These are phyloP conservation scores for Nannizziopsis arthrosporioides DNA, from an alignment of 2,329 filamentous ascomycete genomes.

Conservation along the genomic window DNA sequence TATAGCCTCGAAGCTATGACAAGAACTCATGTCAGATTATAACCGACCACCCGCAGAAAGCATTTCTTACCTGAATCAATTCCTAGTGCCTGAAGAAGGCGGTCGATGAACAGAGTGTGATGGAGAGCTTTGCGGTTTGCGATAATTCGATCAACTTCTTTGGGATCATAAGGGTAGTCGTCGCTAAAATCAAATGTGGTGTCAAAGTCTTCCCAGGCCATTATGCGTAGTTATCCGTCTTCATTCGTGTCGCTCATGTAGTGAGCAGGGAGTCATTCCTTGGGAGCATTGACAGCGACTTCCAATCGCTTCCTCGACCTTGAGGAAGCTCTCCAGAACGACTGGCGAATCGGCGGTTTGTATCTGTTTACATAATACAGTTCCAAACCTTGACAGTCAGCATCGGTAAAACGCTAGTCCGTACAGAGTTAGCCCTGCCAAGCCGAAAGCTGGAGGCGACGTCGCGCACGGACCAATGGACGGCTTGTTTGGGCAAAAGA, in stretches of 20 bases:
- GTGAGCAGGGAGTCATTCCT: no score
- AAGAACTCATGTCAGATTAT: slow-evolving; percentile 11
- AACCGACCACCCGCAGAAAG: slow-evolving; percentile 8
- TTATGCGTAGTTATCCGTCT: slow-evolving; percentile 20
- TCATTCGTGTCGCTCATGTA: no score
- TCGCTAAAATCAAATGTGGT: slow-evolving; percentile 53
- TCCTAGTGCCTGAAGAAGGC: slow-evolving; percentile 58
- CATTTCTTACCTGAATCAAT: slow-evolving; percentile 51
- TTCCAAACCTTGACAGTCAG: no score
- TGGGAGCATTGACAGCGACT: no score
- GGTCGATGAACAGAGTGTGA: slow-evolving; percentile 66
- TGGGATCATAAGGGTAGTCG: slow-evolving; percentile 51
- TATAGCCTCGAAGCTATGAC: slow-evolving; percentile 50
- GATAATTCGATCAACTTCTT: slow-evolving; percentile 51
- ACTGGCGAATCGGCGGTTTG: no score
- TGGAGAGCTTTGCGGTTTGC: slow-evolving; percentile 55
- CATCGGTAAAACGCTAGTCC: no score
- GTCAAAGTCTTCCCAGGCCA: slow-evolving; percentile 51
- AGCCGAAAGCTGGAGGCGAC: no score
- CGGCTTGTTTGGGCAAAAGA: slow-evolving; percentile 14
- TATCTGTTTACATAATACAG: no score
- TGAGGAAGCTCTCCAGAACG: no score
- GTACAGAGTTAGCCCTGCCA: no score
- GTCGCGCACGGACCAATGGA: no score
- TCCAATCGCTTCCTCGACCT: no score